Conservation (phyloP, 768 basidiomycete species). For the Crepidotus variabilis region DNA sequence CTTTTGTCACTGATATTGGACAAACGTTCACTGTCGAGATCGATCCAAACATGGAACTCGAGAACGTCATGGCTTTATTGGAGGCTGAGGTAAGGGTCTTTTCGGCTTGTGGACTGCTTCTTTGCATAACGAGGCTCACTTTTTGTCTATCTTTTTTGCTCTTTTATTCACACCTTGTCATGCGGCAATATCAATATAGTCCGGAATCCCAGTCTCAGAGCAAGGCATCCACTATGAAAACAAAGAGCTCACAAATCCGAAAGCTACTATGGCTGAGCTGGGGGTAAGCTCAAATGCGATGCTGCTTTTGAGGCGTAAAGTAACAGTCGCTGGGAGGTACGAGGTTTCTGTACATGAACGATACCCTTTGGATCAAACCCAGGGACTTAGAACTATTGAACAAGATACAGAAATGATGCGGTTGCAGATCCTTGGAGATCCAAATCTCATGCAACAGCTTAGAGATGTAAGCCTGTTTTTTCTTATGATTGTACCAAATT, state of each 20-base stretch:
- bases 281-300: constrained; percentile 61
- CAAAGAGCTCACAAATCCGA: constrained; percentile 60
- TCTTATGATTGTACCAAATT: not conserved
- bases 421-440: constrained; percentile 82
- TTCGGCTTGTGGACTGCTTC: not conserved
- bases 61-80: constrained; percentile 90
- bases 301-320: constrained; percentile 65
- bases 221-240: constrained; percentile 72
- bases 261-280: constrained; percentile 63
- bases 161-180: too few species aligned
- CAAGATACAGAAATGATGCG: constrained; percentile 91
- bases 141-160: too few species aligned
- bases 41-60: constrained; percentile 86
- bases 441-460: constrained; percentile 70
- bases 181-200: constrained; percentile 37
- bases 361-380: not conserved
- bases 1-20: constrained; percentile 67
- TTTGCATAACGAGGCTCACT: too few species aligned
- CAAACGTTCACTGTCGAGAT: constrained; percentile 73
- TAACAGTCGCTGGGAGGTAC: constrained; percentile 41
- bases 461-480: constrained; percentile 45
- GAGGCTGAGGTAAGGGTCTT: constrained; percentile 79
- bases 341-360: not conserved
- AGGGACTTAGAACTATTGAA: constrained; percentile 49
- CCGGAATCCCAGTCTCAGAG: constrained; percentile 65